Percentiles rank a stretch among this genome's conserved stretches.
Conservation (phyloP, 164 flowering plant genomes). For the Sextonia rubra region DNA sequence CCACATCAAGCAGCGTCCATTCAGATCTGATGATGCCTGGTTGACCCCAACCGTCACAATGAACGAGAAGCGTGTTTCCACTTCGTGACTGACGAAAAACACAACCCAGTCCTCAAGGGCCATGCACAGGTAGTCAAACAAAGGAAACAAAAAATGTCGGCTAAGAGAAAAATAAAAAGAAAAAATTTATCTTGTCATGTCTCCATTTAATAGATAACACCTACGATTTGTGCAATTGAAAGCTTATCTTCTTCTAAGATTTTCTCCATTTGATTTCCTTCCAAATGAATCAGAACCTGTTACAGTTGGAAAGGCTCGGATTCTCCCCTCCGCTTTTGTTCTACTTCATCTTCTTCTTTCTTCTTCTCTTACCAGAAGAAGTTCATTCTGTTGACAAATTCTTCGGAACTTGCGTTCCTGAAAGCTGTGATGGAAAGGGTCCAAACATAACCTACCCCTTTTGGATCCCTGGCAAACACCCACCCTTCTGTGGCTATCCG, state of each 20-base stretch:
- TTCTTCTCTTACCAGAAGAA: background rate
- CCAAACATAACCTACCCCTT: conserved; percentile 47
- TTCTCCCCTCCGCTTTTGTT: background rate
- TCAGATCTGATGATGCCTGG: too few relatives aligned
- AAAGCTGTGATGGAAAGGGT: conserved; percentile 36
- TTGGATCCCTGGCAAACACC: conserved; percentile 35
- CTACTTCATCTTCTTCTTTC: background rate
- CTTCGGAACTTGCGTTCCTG: conserved; percentile 39
- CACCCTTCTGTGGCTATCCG: conserved; percentile 47
- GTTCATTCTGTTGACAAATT: conserved; percentile 20
- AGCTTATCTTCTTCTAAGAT: background rate
- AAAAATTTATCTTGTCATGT: too few relatives aligned
- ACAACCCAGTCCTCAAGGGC: too few relatives aligned
- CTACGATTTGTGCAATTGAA: too few relatives aligned
- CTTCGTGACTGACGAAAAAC: too few relatives aligned
- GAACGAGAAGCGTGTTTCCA: too few relatives aligned
- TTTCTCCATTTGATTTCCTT: background rate
- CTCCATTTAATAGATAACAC: too few relatives aligned
- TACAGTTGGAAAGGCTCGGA: background rate
- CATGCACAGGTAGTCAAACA: too few relatives aligned
- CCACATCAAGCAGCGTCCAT: too few relatives aligned
- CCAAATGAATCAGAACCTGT: background rate
- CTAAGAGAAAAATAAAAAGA: too few relatives aligned
- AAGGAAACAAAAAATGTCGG: too few relatives aligned
- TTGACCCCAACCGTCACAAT: too few relatives aligned